Evolutionary conservation across 179 eudicot species (phyloP).

Genomic region (Patellifolia procumbens): DNA sequence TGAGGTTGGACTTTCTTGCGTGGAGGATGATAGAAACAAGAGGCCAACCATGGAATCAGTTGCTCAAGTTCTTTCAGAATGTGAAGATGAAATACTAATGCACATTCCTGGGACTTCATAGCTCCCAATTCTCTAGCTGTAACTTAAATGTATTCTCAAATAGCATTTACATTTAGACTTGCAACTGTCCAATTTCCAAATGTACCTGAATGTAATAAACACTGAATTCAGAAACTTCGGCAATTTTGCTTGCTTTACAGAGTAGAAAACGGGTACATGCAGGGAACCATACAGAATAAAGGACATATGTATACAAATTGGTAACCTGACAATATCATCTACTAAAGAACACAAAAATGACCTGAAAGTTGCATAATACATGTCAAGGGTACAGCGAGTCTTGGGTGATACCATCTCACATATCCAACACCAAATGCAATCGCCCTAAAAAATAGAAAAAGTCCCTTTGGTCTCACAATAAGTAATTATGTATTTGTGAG

Average conservation of each 20-base stretch:
- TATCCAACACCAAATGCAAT: too few species aligned
- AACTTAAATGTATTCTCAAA: not conserved
- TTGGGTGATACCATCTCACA: not conserved
- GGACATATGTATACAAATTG: too few species aligned
- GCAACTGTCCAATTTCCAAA: not conserved
- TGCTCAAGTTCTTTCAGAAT: slow-evolving; percentile 40
- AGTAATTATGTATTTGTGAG: too few species aligned
- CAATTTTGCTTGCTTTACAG: not conserved
- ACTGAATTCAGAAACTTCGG: not conserved
- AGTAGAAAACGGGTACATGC: not conserved
- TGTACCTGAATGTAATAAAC: not conserved
- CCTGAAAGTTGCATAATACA: too few species aligned
- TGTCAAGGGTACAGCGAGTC: too few species aligned
- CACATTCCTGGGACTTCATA: not conserved
- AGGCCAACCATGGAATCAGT: slow-evolving; percentile 51
- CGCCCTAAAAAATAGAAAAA: too few species aligned
- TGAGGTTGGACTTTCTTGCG: slow-evolving; percentile 14
- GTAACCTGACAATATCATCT: too few species aligned
- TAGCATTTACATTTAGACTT: not conserved
- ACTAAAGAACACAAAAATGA: too few species aligned
- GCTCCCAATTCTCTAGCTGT: not conserved
- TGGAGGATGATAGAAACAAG: slow-evolving; percentile 16
- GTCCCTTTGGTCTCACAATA: too few species aligned
- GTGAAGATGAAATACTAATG: slow-evolving; percentile 29
- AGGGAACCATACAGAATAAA: too few species aligned